These are phyloP conservation scores for Solanum pennellii DNA, from an alignment of 257 asterid species.

Conservation along the genomic window DNA sequence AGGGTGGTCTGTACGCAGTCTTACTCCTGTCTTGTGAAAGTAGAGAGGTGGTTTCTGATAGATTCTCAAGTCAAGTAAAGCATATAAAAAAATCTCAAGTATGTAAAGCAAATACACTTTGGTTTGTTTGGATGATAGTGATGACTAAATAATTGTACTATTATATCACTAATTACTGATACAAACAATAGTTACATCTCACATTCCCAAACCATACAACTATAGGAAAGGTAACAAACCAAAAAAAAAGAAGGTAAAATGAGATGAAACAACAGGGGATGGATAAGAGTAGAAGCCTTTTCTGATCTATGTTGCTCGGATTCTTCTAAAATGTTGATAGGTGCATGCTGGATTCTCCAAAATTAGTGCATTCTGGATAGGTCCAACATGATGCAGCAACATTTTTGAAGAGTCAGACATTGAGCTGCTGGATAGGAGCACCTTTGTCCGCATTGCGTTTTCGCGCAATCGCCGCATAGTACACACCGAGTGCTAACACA, in stretches of 20 bases:
- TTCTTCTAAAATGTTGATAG: not conserved
- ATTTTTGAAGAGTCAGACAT: constrained; percentile 4
- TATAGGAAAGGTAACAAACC: not conserved
- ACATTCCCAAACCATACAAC: not conserved
- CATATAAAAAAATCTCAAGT: too few species aligned
- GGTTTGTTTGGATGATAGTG: not conserved
- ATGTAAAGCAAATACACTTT: not conserved
- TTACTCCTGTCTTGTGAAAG: not conserved
- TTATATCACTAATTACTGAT: not conserved
- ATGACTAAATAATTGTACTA: not conserved
- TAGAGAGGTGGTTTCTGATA: not conserved
- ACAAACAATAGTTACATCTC: not conserved
- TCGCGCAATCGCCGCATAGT: constrained; percentile 5
- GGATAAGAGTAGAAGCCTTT: not conserved
- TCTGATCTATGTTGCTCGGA: not conserved
- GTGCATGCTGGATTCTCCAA: not conserved
- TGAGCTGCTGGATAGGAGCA: constrained; percentile 6
- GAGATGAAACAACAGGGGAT: not conserved
- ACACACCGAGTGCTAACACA: constrained; percentile 17
- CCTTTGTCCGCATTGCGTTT: constrained; percentile 2
- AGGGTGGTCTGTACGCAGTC: not conserved
- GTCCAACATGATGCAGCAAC: not conserved
- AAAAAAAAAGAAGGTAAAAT: not conserved
- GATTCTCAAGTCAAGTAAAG: too few species aligned
- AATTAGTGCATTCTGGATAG: not conserved